These are phyloP conservation scores for Taphrina betulina DNA, from an alignment of 1,139 yeast species.

Conservation along the genomic window DNA sequence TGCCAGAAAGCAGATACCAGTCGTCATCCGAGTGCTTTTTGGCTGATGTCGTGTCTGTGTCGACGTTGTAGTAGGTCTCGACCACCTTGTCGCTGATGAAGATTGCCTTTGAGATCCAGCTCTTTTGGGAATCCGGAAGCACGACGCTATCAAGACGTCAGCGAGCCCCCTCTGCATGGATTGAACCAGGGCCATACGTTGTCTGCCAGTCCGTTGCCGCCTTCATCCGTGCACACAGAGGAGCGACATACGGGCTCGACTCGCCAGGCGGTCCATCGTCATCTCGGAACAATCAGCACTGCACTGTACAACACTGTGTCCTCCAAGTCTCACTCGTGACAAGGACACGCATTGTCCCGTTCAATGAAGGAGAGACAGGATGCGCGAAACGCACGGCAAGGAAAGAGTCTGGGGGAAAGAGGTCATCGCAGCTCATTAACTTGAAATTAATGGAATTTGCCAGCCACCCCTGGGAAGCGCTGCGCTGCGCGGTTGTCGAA, in stretches of 20 bases:
- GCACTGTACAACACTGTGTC: neutral
- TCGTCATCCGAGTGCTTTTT: conserved; percentile 54
- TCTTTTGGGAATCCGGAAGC: conserved; percentile 36
- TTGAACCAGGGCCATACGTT: conserved; percentile 71
- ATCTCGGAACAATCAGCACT: conserved; percentile 56
- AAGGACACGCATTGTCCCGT: neutral
- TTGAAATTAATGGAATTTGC: too few species aligned
- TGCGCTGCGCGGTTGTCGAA: too few species aligned
- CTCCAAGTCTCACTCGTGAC: neutral
- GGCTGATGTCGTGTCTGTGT: conserved; percentile 2
- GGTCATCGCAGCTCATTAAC: too few species aligned
- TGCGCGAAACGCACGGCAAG: too few species aligned
- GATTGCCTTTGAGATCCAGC: conserved; percentile 98
- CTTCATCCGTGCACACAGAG: conserved; percentile 68
- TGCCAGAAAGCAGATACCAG: conserved; percentile 75
- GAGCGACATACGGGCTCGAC: conserved; percentile 83
- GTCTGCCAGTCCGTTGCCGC: conserved; percentile 76
- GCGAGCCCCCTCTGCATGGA: too few species aligned
- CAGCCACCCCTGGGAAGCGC: too few species aligned
- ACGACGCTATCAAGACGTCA: conserved; percentile 12
- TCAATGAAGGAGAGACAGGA: too few species aligned
- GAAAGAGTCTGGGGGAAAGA: too few species aligned
- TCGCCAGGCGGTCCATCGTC: conserved; percentile 92
- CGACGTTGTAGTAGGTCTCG: conserved; percentile 57
- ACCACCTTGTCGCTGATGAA: conserved; percentile 78